Evolutionary conservation across 495 filamentous ascomycete species (phyloP).

Genomic region (Penicillium soppii): DNA sequence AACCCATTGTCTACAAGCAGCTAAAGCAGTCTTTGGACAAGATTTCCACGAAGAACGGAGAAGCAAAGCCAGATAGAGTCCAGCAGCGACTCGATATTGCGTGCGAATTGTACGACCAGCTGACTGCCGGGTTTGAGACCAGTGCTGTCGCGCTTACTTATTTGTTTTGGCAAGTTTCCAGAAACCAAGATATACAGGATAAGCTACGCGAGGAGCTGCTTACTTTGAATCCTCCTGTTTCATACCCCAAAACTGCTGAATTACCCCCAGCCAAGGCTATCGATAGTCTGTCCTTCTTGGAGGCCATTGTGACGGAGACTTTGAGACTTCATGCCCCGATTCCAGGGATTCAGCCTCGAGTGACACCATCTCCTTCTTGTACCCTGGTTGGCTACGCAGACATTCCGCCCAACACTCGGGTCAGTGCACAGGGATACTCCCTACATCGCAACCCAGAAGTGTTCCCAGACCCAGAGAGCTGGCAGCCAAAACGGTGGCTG

Average conservation of each 20-base stretch:
- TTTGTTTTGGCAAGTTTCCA: slow-evolving; percentile 64
- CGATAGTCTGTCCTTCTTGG: slow-evolving; percentile 68
- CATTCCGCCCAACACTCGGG: slow-evolving; percentile 64
- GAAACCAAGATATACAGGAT: slow-evolving; percentile 52
- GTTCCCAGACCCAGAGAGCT: slow-evolving; percentile 60
- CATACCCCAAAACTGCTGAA: slow-evolving; percentile 21
- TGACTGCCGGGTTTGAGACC: slow-evolving; percentile 78
- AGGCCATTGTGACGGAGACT: slow-evolving; percentile 75
- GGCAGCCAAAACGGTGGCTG: slow-evolving; percentile 65
- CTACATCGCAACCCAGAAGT: slow-evolving; percentile 65
- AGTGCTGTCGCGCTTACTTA: slow-evolving; percentile 73
- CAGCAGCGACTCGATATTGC: slow-evolving; percentile 55
- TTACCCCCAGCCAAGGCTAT: slow-evolving; percentile 62
- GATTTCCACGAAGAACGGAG: slow-evolving; percentile 23
- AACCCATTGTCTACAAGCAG: slow-evolving; percentile 49
- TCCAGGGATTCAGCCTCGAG: slow-evolving; percentile 72
- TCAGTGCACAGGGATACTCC: slow-evolving; percentile 69
- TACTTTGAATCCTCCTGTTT: slow-evolving; percentile 42
- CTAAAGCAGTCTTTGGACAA: slow-evolving; percentile 43
- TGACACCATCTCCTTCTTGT: slow-evolving; percentile 57
- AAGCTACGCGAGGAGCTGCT: slow-evolving; percentile 61
- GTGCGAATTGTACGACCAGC: slow-evolving; percentile 72
- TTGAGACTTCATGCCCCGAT: slow-evolving; percentile 72
- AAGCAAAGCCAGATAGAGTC: slow-evolving; percentile 16
- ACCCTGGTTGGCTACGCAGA: slow-evolving; percentile 51